Percentiles rank a stretch among this genome's conserved stretches.
Conservation (phyloP, 345 rosid genomes). For the Aquilaria yunnanensis region DNA sequence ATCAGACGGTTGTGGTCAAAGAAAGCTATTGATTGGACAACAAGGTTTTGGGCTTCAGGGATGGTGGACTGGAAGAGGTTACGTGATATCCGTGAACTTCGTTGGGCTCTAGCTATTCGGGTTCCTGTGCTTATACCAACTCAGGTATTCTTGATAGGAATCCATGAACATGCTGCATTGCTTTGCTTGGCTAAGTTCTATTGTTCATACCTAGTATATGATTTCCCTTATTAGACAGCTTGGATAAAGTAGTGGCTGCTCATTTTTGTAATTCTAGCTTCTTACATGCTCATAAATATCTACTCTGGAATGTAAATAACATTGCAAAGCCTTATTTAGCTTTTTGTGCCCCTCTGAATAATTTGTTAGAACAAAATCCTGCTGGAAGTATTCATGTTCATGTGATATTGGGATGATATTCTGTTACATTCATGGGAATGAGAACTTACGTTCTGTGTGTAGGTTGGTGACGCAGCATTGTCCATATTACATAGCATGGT, state of each 20-base stretch:
- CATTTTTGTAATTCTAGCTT: neutral
- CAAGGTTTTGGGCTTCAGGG: conserved; percentile 94
- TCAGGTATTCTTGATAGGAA: conserved; percentile 49
- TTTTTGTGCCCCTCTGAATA: too few species aligned
- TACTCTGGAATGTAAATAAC: too few species aligned
- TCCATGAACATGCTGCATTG: conserved; percentile 4
- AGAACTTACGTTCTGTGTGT: conserved; percentile 16
- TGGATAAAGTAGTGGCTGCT: neutral
- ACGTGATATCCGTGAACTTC: conserved; percentile 97
- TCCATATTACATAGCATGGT: conserved; percentile 97
- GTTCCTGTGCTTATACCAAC: conserved; percentile 94
- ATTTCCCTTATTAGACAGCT: neutral
- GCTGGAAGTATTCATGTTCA: neutral
- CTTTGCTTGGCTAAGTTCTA: conserved; percentile 1
- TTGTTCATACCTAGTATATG: neutral
- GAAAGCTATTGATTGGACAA: conserved; percentile 79
- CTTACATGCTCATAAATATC: too few species aligned
- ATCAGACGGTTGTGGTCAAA: conserved; percentile 95
- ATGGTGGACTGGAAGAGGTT: conserved; percentile 95
- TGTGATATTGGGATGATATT: conserved; percentile 10
- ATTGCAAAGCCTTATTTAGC: conserved; percentile 12
- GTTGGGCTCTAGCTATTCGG: conserved; percentile 88
- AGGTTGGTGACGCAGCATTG: conserved; percentile 96
- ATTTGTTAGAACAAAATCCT: too few species aligned
- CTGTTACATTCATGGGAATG: conserved; percentile 3